Evolutionary conservation across 495 filamentous ascomycete genomes (phyloP), one percentile per base, ranked within the genome.

Genomic region (Penicillium pulvis): DNA sequence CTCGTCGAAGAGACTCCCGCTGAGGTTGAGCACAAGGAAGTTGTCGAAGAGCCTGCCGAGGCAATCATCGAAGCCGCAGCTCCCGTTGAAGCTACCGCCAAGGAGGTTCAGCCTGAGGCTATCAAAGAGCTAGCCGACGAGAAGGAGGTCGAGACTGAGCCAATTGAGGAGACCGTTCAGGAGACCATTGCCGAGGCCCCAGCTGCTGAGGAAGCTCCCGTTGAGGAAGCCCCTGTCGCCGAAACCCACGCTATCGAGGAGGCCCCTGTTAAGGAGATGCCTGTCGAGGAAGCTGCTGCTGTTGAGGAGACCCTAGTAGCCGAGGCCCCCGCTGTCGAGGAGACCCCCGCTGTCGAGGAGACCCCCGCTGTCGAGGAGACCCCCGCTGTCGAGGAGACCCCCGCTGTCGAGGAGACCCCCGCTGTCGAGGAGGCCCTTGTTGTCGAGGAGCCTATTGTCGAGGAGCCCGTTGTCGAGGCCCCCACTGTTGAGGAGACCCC

Each of bases 251-350:
- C 20, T 23, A 23, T 23, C 20, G 20, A 23, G 20, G 66, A 66
- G 46, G 48, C 12, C 14, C 51, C 51, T 45, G 23, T 20, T 23
- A 23, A 23, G 20, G n/a, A n/a, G n/a, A n/a, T n/a, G n/a, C 51
- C 51, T 45, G 23, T 20, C n/a, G 2, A 23, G 20, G 20, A 23
- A 23, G 20, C 20, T 23, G 20, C 20, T 23, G 20, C 20, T 23
- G 44, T 42, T 10, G 41, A 55, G n/a, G n/a, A n/a, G n/a, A n/a
- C n/a, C n/a, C n/a, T n/a, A n/a, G n/a, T n/a, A n/a, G n/a, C n/a
- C 30, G 53, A 61, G 35, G 24, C 45, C 23, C 53, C 64, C 20
- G 56, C 63, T 23, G 23, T 41, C 42, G 53, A 58, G 35, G 60
- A 63, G 51, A 45, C 61, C 36, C 31, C 19, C 31, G 47, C 9